These are phyloP conservation scores for Penicillium sp. DNA, from an alignment of 2,329 filamentous ascomycete genomes.

Conservation along the genomic window DNA sequence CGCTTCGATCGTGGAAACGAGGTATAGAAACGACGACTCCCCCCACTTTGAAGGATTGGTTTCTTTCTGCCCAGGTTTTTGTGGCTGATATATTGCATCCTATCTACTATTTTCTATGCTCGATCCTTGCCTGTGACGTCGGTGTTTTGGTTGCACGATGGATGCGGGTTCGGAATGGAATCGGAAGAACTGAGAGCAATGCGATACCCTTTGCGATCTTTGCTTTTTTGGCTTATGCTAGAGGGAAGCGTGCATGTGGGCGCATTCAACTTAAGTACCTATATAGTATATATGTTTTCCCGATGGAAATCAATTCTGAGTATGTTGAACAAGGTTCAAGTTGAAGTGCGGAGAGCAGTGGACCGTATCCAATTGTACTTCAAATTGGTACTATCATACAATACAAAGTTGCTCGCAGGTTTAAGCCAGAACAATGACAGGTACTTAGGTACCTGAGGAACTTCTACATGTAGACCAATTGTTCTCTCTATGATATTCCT, in stretches of 20 bases:
- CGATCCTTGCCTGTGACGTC: not conserved
- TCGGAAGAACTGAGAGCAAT: not conserved
- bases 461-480: too few species aligned
- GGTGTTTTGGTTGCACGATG: not conserved
- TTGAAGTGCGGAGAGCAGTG: too few species aligned
- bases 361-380: too few species aligned
- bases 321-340: too few species aligned
- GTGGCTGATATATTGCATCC: not conserved
- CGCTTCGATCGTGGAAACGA: slow-evolving; percentile 71
- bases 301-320: not conserved
- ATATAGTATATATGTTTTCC: not conserved
- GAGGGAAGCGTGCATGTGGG: slow-evolving; percentile 1
- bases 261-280: not conserved
- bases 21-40: slow-evolving; percentile 9
- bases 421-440: too few species aligned
- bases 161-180: slow-evolving; percentile 1
- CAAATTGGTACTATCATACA: too few species aligned
- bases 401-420: too few species aligned
- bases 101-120: not conserved
- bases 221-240: slow-evolving; percentile 1
- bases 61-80: not conserved
- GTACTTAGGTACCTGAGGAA: too few species aligned
- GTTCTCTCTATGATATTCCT: too few species aligned
- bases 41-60: not conserved
- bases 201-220: slow-evolving; percentile 15